Conservation (phyloP, 768 basidiomycete genomes). For the Boletus rubescentipes region DNA sequence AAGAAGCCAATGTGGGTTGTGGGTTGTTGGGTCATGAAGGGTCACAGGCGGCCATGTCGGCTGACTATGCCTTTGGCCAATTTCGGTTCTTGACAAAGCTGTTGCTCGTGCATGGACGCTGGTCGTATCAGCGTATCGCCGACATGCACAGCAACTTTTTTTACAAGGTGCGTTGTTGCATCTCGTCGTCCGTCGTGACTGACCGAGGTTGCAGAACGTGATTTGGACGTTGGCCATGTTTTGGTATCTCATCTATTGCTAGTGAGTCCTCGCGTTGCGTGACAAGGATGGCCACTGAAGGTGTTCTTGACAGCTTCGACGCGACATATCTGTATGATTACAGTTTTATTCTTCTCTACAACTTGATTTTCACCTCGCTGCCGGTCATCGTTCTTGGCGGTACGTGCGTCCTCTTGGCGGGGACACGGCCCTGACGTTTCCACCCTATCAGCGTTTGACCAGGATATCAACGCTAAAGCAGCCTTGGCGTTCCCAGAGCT, state of each 20-base stretch:
- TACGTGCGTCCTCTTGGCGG: conserved; percentile 33
- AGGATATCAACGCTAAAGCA: conserved; percentile 88
- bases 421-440: conserved; percentile 6
- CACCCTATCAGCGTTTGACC: conserved; percentile 69
- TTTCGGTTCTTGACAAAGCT: conserved; percentile 93
- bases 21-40: conserved; percentile 93
- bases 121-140: conserved; percentile 95
- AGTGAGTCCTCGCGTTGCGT: conserved; percentile 40
- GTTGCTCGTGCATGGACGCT: conserved; percentile 90
- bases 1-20: conserved; percentile 97
- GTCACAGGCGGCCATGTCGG: conserved; percentile 98
- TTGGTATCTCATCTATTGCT: conserved; percentile 91
- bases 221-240: conserved; percentile 94
- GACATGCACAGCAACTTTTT: conserved; percentile 99
- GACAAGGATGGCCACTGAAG: conserved; percentile 1
- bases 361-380: conserved; percentile 89
- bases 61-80: conserved; percentile 97
- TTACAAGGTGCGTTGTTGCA: conserved; percentile 64
- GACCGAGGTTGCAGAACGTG: conserved; percentile 56
- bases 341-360: conserved; percentile 90
- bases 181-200: neutral
- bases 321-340: conserved; percentile 94
- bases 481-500: conserved; percentile 92
- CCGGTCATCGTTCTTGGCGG: conserved; percentile 91
- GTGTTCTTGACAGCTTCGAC: conserved; percentile 63